Base-by-base conservation (phyloP, 352 stramenopile species). In the Phytophthora litchii region DNA sequence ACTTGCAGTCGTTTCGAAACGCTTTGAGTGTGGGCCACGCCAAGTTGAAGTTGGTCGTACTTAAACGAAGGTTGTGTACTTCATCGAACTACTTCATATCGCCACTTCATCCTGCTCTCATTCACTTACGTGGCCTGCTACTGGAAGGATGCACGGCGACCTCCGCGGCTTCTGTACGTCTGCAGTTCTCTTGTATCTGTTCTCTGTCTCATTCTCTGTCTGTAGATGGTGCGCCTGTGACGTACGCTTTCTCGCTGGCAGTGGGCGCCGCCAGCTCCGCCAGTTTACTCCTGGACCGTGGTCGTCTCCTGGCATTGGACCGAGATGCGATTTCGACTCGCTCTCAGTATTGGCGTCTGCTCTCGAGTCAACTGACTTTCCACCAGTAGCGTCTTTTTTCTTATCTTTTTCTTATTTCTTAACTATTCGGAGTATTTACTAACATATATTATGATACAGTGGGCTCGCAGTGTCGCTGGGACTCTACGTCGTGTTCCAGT, bases 401-500 rank as follows among this genome's bases (percentile, higher is more conserved):
- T 52, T 13, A 60, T 51, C 34, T n/a, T 3, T 9, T 11, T 42
- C 16, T 29, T 35, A n/a, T n/a, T 21, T 31, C 21, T 36, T 50
- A 36, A 43, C 7, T 19, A 60, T 44, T 31, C 12, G 13, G 0
- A 7, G 50, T 40, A 37, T 47, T 62, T 46, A 57, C 34, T 69
- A 54, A 57, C 46, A 19, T 53, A 16, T 12, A 29, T 34, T 14
- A 20, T 40, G 49, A 23, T 42, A 13, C 16, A 94, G 86, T 74
- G 86, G 86, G 7, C 60, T 95, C 19, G 83, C 82, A 0, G 84
- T 85, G 32, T 87, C 84, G 1, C 75, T 95, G 44, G 86, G 86
- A 6, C 72, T 95, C 37, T 95, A 95, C 51, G 67, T 87, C 41
- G 76, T 95, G 54, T 95, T 92, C 73, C 83, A 93, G 72, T 94